Conservation (phyloP, 202 grass and related monocot genomes). For the Hordeum pubiflorum region DNA sequence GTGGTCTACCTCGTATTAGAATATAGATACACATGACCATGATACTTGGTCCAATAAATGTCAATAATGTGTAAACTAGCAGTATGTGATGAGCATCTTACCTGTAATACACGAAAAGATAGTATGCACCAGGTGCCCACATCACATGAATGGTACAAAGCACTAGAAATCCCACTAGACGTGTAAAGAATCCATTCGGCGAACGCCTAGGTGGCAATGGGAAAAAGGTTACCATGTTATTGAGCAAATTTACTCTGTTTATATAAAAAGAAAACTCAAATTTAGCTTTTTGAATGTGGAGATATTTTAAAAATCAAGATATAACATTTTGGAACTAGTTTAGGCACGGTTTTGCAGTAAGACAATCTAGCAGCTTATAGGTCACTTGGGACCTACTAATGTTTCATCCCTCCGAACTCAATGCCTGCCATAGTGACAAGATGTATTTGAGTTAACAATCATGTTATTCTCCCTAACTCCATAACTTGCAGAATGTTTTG, state of each 20-base stretch:
- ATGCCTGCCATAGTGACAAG: not conserved
- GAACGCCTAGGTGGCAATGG: constrained; percentile 56
- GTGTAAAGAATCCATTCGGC: constrained; percentile 96
- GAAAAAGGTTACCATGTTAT: constrained; percentile 26
- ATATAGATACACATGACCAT: not conserved
- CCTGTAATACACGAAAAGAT: constrained; percentile 91
- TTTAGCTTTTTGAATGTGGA: not conserved
- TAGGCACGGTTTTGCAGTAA: not conserved
- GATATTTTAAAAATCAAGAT: constrained; percentile 3
- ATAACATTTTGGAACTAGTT: not conserved
- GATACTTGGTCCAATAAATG: not conserved
- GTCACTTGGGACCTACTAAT: not conserved
- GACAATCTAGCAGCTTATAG: not conserved
- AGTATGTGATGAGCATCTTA: constrained; percentile 23
- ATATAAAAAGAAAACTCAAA: constrained; percentile 8
- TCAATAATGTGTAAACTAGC: constrained; percentile 4
- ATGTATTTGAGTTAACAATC: not conserved
- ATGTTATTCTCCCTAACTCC: not conserved
- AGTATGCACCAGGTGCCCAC: constrained; percentile 94
- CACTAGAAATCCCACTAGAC: constrained; percentile 93
- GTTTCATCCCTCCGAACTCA: not conserved
- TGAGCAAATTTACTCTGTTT: constrained; percentile 6
- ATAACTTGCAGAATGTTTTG: constrained; percentile 1
- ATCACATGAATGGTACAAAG: constrained; percentile 94
- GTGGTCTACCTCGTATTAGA: constrained; percentile 1